Base-by-base conservation (phyloP, 1,139 yeast species). In the Ashbya aceris region DNA sequence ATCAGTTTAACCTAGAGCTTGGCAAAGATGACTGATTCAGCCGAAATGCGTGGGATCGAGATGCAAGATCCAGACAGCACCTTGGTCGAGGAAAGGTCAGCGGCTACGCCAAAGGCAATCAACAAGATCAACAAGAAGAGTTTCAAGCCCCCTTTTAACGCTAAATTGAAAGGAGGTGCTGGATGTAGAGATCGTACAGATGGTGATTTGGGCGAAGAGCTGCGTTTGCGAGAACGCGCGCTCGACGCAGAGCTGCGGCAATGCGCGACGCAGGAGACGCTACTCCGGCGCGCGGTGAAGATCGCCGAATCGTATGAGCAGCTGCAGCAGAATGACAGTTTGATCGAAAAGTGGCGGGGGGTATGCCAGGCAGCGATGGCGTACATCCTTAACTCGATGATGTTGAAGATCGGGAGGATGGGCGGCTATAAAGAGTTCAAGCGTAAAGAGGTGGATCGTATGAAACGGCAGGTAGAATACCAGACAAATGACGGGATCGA, bases 341-440 rank as follows among this genome's bases (percentile, higher is more conserved):
- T 71, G 14, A 66, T 68, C 8, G 55, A 47, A 0, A 69, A 70
- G 46, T 73, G 77, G 77, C 60, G 72, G 43, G 54, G 52, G 8
- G 65, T 67, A 1, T 70, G 73, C 1, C 70, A 69, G 45, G 58
- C 54, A 37, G 73, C 73, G 0, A 66, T 76, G 31, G 64, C 67
- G 32, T 70, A 62, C 45, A 44, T 73, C 32, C 49, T 63, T 27
- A 70, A 70, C 46, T 64, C 68, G 7, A 71, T 73, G 0, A 46
- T 61, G 14, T 49, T 61, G 8, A 70, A 70, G 43, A 63, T 72
- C 4, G 60, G 60, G 27, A 62, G 55, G 42, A 56, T 66, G 58
- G 77, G 77, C 11, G 77, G 77, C 0, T 66, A 70, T 44, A 62
- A 59, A 35, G 71, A 68, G 41, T 65, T 66, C 39, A 53, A 62